Conservation (phyloP, 768 basidiomycete genomes). For the button mushroom (Agaricus bisporus) region DNA sequence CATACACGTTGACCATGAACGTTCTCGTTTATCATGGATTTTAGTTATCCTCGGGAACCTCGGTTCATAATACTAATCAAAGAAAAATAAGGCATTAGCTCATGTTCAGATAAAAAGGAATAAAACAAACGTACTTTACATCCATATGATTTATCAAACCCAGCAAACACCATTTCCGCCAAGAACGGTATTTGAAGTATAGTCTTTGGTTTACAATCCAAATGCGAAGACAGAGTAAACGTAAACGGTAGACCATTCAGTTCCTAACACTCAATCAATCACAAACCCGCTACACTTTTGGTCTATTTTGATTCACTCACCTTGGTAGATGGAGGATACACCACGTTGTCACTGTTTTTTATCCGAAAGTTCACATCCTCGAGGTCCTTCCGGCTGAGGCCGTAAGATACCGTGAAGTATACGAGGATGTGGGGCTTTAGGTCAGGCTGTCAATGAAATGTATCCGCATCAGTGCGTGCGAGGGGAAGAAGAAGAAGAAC, state of each 20-base stretch:
- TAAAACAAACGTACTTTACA: conserved; percentile 40
- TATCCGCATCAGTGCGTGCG: background rate
- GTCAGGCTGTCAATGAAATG: conserved; percentile 25
- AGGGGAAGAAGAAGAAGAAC: background rate
- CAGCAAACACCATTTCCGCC: conserved; percentile 74
- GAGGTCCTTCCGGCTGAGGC: conserved; percentile 56
- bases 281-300: too few species aligned
- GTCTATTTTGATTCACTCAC: background rate
- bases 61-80: conserved; percentile 66
- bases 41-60: conserved; percentile 81
- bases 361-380: conserved; percentile 71
- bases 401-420: conserved; percentile 76
- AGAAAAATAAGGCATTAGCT: background rate
- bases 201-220: conserved; percentile 44
- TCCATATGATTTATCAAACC: conserved; percentile 65
- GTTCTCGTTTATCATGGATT: conserved; percentile 51
- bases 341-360: conserved; percentile 34
- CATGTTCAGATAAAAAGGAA: background rate
- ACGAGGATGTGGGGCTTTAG: conserved; percentile 59
- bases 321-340: conserved; percentile 16
- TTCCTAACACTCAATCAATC: conserved; percentile 6
- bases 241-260: conserved; percentile 43
- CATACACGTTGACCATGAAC: conserved; percentile 56
- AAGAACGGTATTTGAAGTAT: conserved; percentile 59
- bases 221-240: conserved; percentile 40